Conservation (phyloP, 108 stramenopile genomes). For the Asterionellopsis glacialis region DNA sequence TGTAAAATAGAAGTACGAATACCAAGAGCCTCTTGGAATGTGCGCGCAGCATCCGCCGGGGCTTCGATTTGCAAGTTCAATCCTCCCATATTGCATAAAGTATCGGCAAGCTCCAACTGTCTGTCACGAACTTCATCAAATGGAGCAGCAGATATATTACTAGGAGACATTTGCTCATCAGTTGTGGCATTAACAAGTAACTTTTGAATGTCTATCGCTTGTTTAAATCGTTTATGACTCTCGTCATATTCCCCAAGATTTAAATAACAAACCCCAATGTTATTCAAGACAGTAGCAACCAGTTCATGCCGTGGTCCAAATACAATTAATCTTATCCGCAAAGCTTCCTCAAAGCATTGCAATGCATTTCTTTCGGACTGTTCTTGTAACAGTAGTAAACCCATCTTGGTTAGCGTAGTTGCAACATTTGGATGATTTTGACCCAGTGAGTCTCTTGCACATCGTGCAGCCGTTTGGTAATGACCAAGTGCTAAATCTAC, state of each 20-base stretch:
- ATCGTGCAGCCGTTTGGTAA: conserved; percentile 52
- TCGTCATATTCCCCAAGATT: conserved; percentile 36
- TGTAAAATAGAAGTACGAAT: no score
- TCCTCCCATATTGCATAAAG: conserved; percentile 54
- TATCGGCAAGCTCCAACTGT: conserved; percentile 46
- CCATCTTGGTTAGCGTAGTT: conserved; percentile 42
- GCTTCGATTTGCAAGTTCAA: conserved; percentile 48
- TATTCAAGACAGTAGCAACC: conserved; percentile 59
- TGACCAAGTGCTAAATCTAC: conserved; percentile 34
- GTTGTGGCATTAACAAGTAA: conserved; percentile 15
- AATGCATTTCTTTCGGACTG: conserved; percentile 44
- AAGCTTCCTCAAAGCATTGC: conserved; percentile 47
- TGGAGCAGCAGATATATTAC: no score
- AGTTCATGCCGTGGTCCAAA: conserved; percentile 40
- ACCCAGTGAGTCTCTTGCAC: conserved; percentile 45
- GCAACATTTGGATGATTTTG: conserved; percentile 58
- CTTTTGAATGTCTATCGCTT: conserved; percentile 46
- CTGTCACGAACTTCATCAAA: neutral
- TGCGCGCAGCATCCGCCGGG: no score
- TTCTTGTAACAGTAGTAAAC: conserved; percentile 45
- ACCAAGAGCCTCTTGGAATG: conserved; percentile 9
- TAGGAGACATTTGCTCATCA: conserved; percentile 8
- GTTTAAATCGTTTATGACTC: conserved; percentile 26
- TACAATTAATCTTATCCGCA: conserved; percentile 34
- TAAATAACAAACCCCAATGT: conserved; percentile 53